Evolutionary conservation across 116 monocot genomes (phyloP).

Genomic region (Zostera marina): DNA sequence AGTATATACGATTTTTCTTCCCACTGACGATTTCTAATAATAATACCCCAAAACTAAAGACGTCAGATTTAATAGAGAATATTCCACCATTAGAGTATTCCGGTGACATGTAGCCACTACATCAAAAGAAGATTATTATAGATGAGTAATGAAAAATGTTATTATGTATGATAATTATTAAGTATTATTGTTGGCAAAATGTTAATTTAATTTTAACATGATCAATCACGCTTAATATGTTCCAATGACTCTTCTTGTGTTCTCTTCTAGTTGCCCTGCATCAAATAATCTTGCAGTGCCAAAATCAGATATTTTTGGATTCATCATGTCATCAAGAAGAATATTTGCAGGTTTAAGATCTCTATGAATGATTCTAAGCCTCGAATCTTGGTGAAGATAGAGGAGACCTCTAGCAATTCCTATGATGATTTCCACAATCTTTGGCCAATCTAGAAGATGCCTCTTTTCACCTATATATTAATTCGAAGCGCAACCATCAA

Average conservation of each 20-base stretch:
- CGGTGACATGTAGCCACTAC: slow-evolving; percentile 3
- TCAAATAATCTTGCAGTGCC: slow-evolving; percentile 14
- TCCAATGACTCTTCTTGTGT: too few relatives aligned
- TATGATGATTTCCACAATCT: slow-evolving; percentile 6
- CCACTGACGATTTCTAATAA: slow-evolving; percentile 1
- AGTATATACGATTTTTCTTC: not conserved
- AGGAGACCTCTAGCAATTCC: slow-evolving; percentile 11
- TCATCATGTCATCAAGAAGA: slow-evolving; percentile 9
- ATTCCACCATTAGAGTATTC: not conserved
- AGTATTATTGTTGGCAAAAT: too few relatives aligned
- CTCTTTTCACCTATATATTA: slow-evolving; percentile 13
- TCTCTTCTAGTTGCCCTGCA: slow-evolving; percentile 1
- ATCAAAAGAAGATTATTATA: too few relatives aligned
- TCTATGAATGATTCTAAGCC: slow-evolving; percentile 12
- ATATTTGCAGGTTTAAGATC: slow-evolving; percentile 9
- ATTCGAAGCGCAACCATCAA: too few relatives aligned
- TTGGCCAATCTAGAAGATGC: slow-evolving; percentile 6
- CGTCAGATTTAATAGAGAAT: not conserved
- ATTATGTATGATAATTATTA: too few relatives aligned
- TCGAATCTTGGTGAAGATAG: slow-evolving; percentile 12
- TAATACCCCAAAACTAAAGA: slow-evolving; percentile 1
- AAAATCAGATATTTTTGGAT: slow-evolving; percentile 15
- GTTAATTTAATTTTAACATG: too few relatives aligned
- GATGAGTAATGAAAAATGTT: too few relatives aligned
- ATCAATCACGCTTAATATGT: too few relatives aligned